Evolutionary conservation across 2,329 filamentous ascomycete species (phyloP).

Genomic region (Tricladium varicosporioides): DNA sequence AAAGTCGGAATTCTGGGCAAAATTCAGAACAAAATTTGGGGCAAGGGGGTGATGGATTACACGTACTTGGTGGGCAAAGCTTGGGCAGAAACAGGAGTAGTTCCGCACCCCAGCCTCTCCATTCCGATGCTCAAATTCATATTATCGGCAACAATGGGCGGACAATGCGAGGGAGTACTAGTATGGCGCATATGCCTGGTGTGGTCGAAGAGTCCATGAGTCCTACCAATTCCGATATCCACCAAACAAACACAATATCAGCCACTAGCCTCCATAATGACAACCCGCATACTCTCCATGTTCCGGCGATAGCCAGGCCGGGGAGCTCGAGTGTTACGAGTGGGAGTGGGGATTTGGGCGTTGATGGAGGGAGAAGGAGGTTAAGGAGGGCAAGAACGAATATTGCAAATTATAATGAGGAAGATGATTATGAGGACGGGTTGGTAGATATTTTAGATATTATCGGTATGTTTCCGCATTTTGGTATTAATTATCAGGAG

Average conservation of each 20-base stretch:
- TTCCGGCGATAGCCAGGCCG: no score
- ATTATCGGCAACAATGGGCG: no score
- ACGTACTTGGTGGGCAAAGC: not conserved
- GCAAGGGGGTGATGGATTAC: no score
- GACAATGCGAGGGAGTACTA: not conserved
- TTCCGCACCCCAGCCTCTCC: conserved; percentile 18
- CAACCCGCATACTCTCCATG: no score
- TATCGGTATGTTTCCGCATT: conserved; percentile 52
- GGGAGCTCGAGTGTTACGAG: no score
- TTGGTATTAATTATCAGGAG: not conserved
- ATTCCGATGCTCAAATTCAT: no score
- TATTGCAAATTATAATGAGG: conserved; percentile 6
- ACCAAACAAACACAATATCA: not conserved
- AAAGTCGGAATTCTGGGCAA: no score
- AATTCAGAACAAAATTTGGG: no score
- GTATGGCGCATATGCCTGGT: conserved; percentile 12
- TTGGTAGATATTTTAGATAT: conserved; percentile 69
- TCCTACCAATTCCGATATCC: conserved; percentile 8
- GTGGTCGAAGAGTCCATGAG: conserved; percentile 16
- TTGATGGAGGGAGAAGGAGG: conserved; percentile 4
- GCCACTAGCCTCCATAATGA: no score
- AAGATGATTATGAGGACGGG: conserved; percentile 55
- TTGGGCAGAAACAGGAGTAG: conserved; percentile 19
- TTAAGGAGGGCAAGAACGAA: conserved; percentile 23
- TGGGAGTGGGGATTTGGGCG: no score